Evolutionary conservation across 2,329 filamentous ascomycete genomes (phyloP).

Genomic region (Trichoderma citrinoviride): DNA sequence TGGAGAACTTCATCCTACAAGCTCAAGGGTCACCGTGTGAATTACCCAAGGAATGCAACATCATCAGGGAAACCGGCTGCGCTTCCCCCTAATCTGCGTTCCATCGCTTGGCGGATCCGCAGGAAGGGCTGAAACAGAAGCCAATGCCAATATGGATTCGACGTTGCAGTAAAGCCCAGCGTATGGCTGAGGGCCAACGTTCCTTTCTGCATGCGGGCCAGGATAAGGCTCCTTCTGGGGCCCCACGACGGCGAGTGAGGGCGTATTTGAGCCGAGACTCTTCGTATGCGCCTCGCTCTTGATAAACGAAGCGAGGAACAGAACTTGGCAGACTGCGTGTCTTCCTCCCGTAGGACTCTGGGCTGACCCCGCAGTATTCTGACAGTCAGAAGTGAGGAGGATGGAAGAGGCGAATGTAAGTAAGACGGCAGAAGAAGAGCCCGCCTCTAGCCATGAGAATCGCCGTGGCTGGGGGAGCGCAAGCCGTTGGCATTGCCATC

Average conservation of each 20-base stretch:
- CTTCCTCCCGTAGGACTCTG: background rate
- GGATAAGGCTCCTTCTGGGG: background rate
- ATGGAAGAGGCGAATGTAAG: background rate
- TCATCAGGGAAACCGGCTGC: background rate
- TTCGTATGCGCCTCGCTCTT: background rate
- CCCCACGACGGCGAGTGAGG: background rate
- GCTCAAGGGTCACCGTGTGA: background rate
- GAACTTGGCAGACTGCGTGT: background rate
- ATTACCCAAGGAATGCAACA: background rate
- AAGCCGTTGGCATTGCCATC: no score
- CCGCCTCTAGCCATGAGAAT: background rate
- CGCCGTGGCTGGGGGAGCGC: no score
- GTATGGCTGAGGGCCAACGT: background rate
- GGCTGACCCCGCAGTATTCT: background rate
- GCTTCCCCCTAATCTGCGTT: background rate
- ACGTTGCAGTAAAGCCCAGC: background rate
- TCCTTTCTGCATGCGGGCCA: background rate
- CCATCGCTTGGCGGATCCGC: background rate
- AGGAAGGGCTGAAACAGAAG: background rate
- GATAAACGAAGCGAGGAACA: background rate
- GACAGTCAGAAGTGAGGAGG: background rate
- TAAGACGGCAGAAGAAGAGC: background rate
- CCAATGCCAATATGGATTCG: background rate
- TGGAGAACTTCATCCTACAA: background rate
- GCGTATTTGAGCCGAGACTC: background rate